Evolutionary conservation across 495 filamentous ascomycete genomes (phyloP), one percentile per base, ranked within the genome.

Genomic region (Astrocystis sublimbata): DNA sequence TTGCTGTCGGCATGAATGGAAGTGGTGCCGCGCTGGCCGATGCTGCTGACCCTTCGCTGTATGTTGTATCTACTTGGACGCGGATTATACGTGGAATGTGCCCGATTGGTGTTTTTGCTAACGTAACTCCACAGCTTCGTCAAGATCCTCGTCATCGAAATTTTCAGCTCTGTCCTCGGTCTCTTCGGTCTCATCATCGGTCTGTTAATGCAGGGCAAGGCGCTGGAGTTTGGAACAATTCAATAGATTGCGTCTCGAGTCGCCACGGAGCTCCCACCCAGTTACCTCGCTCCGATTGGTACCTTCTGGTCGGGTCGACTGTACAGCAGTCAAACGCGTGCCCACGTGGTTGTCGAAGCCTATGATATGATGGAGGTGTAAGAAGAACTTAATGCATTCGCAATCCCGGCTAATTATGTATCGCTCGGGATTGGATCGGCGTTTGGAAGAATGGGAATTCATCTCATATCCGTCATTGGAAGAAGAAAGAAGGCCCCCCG

Each of bases 111-210:
- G 6, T 5, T n/a, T 24, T 49, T 54, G 13, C 65, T 77, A 66
- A 75, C 66, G n/a, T 50, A 49, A 46, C 13, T 60, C 58, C 47
- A 65, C 60, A 97, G 92, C 51, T 99, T 99, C 78, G 93, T 99
- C 76, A 97, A 96, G 80, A 96, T 98, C 68, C 87, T 99, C 41
- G 93, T 99, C 65, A 92, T 99, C 68, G 96, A 99, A 78, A 99
- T 99, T 74, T 99, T 99, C 82, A 97, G 94, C 71, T 98, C 94
- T 6, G 92, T 99, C 19, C 81, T 99, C 15, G 96, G 96, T 58
- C 83, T 99, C n/a, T 99, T 99, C 72, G 96, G 96, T 55, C 79
- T 99, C 55, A 99, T 99, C 73, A 85, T 98, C 66, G 96, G 96
- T 40, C 80, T 99, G 46, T 81, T 99, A 69, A 81, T 98, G 26